Conservation (phyloP, 2,329 filamentous ascomycete genomes). For the Fusarium burgessii region DNA sequence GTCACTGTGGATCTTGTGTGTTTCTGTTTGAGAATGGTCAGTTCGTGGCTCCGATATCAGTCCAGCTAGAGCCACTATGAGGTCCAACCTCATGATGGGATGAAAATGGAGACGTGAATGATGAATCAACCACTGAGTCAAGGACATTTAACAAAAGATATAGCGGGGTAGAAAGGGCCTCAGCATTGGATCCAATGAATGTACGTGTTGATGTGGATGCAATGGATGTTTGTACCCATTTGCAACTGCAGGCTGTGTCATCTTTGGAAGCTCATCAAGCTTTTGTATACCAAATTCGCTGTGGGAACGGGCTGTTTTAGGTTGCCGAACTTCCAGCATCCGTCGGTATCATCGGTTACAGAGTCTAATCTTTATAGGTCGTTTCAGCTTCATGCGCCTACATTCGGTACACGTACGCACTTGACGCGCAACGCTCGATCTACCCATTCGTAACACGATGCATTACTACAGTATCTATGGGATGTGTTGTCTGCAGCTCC, state of each 20-base stretch:
- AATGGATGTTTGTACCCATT: not conserved
- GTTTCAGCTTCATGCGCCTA: conserved; percentile 34
- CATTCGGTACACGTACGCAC: not conserved
- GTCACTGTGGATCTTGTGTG: conserved; percentile 3
- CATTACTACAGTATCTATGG: not conserved
- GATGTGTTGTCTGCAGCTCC: not conserved
- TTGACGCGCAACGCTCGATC: conserved; percentile 20
- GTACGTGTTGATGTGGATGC: not conserved
- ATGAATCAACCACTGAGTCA: conserved; percentile 12
- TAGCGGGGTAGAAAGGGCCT: conserved; percentile 30
- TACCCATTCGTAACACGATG: not conserved
- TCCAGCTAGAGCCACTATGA: conserved; percentile 14
- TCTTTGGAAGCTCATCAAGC: conserved; percentile 1
- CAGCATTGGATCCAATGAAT: conserved; percentile 7
- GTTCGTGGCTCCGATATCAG: conserved; percentile 5
- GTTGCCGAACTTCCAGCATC: conserved; percentile 10
- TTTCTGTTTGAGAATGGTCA: conserved; percentile 7
- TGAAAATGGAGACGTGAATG: conserved; percentile 11
- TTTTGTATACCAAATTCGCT: not conserved
- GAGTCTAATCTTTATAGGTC: conserved; percentile 15
- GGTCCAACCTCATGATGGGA: conserved; percentile 9
- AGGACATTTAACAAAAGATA: conserved; percentile 15
- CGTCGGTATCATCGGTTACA: conserved; percentile 4
- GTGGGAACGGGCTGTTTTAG: conserved; percentile 9
- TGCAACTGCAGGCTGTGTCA: not conserved